These are phyloP conservation scores for Cystobasidium sp. DNA, from an alignment of 1,284 basidiomycete species.

Conservation along the genomic window DNA sequence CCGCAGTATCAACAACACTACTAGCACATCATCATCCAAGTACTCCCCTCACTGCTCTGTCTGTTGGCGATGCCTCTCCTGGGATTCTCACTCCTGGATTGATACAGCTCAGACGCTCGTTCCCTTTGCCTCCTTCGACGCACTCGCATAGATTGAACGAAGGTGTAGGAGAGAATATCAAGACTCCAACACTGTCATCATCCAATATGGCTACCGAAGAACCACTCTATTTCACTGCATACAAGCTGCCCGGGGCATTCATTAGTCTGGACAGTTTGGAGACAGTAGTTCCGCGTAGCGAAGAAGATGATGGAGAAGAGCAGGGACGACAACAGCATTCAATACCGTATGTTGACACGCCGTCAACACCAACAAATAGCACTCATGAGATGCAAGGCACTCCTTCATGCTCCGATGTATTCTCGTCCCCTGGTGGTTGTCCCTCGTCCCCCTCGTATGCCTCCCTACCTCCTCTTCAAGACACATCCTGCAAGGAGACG, in stretches of 20 bases:
- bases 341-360: too few relatives aligned
- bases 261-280: constrained; percentile 8
- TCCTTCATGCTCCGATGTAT: too few relatives aligned
- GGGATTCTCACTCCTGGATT: constrained; percentile 3
- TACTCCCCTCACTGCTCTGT: constrained; percentile 5
- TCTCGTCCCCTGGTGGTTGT: too few relatives aligned
- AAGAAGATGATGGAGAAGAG: too few relatives aligned
- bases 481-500: neutral
- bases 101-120: neutral
- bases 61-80: neutral
- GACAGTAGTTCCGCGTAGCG: neutral
- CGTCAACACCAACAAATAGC: too few relatives aligned
- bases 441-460: too few relatives aligned
- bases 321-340: too few relatives aligned
- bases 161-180: neutral
- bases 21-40: neutral
- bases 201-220: neutral
- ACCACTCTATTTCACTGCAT: neutral
- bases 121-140: neutral
- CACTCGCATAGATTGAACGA: neutral
- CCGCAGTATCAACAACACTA: neutral
- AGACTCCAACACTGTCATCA: neutral
- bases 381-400: too few relatives aligned
- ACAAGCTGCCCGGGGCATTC: constrained; percentile 6
- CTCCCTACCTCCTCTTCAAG: too few relatives aligned